Conservation (phyloP, 1,139 yeast genomes). For the Geotrichum australiense region DNA sequence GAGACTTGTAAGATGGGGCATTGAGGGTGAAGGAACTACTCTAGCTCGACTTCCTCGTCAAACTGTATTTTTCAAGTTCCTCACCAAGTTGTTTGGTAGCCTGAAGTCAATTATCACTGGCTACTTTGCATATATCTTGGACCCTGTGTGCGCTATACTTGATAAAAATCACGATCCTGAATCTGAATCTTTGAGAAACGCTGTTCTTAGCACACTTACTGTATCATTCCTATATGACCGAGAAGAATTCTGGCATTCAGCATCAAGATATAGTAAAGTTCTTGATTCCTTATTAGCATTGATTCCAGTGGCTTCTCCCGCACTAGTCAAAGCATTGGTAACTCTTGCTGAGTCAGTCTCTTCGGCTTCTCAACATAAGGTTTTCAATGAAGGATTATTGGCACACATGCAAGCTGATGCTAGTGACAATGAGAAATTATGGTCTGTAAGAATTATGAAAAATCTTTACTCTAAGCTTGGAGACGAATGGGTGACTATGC, state of each 20-base stretch:
- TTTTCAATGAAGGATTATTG: conserved; percentile 49
- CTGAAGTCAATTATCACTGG: conserved; percentile 82
- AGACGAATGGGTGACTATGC: conserved; percentile 83
- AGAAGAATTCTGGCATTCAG: conserved; percentile 91
- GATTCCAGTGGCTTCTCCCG: conserved; percentile 35
- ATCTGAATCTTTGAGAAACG: conserved; percentile 55
- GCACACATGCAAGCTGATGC: conserved; percentile 46
- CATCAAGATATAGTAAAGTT: conserved; percentile 71
- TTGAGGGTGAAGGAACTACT: conserved; percentile 63
- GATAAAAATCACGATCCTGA: conserved; percentile 19
- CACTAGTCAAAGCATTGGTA: conserved; percentile 70
- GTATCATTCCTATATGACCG: conserved; percentile 82
- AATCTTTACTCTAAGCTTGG: conserved; percentile 85
- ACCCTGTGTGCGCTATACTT: conserved; percentile 55
- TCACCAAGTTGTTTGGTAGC: conserved; percentile 74
- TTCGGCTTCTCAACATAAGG: conserved; percentile 76
- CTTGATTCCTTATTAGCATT: conserved; percentile 58
- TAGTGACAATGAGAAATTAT: conserved; percentile 53
- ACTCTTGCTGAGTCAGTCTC: conserved; percentile 62
- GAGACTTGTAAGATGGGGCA: conserved; percentile 86
- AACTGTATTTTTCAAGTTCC: conserved; percentile 76
- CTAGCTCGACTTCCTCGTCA: conserved; percentile 19
- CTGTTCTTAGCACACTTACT: conserved; percentile 61
- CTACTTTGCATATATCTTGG: conserved; percentile 79
- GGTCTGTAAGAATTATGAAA: conserved; percentile 78